Conservation (phyloP, 805 yeast genomes). For the Candida nanaspora region DNA sequence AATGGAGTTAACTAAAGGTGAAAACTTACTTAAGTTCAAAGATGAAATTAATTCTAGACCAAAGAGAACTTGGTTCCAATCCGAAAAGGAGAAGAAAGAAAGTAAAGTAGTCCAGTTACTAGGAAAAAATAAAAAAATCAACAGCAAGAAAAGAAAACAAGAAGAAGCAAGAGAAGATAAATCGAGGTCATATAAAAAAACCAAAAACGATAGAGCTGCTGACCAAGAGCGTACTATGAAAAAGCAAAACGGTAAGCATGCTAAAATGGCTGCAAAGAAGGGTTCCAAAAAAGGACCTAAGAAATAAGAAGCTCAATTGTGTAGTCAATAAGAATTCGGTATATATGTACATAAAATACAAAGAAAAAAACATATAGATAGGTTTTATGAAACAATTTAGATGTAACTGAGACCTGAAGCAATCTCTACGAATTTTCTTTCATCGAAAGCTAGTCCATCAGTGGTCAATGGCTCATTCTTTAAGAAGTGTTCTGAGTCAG, state of each 20-base stretch:
- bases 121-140: constrained; percentile 42
- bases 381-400: not conserved
- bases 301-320: not conserved
- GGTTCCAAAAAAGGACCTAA: not conserved
- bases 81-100: constrained; percentile 47
- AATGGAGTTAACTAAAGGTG: constrained; percentile 81
- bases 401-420: not conserved
- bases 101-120: constrained; percentile 26
- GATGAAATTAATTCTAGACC: constrained; percentile 86
- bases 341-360: not conserved
- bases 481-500: constrained; percentile 8
- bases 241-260: constrained; percentile 23
- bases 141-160: constrained; percentile 63
- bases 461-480: not conserved
- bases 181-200: constrained; percentile 68
- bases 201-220: constrained; percentile 58
- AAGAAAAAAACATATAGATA: not conserved
- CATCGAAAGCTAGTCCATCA: not conserved
- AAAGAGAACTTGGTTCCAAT: constrained; percentile 93
- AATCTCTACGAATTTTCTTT: not conserved
- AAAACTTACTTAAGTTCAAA: constrained; percentile 71
- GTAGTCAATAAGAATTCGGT: not conserved
- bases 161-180: constrained; percentile 54
- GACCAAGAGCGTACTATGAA: constrained; percentile 38
- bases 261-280: constrained; percentile 5